Evolutionary conservation across 345 rosid species (phyloP).

Genomic region (Arabidopsis arenosa): DNA sequence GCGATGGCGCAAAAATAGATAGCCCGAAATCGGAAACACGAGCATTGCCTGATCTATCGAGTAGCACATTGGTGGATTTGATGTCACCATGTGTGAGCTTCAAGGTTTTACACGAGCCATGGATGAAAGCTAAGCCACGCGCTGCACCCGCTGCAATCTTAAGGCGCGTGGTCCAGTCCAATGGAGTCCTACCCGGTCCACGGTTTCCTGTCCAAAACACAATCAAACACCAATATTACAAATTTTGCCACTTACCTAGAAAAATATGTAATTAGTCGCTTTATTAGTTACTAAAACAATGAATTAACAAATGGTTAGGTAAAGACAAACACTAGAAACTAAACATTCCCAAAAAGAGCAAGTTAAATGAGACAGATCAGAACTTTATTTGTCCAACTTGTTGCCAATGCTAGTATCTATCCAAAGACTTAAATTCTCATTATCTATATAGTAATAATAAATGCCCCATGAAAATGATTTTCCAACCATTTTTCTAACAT

Average conservation of each 20-base stretch:
- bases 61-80: constrained; percentile 81
- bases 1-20: constrained; percentile 52
- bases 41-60: constrained; percentile 67
- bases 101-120: constrained; percentile 69
- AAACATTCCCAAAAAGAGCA: not conserved
- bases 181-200: constrained; percentile 87
- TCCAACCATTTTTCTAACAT: not conserved
- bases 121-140: constrained; percentile 76
- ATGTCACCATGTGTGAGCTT: constrained; percentile 86
- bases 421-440: constrained; percentile 24
- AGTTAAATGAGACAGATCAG: constrained; percentile 44
- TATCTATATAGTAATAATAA: constrained; percentile 28
- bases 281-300: constrained; percentile 16
- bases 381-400: constrained; percentile 40
- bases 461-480: constrained; percentile 21
- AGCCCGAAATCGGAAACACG: constrained; percentile 80
- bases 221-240: constrained; percentile 13
- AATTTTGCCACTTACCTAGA: constrained; percentile 18
- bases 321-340: constrained; percentile 17
- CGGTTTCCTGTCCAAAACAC: constrained; percentile 63
- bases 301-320: constrained; percentile 2
- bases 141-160: constrained; percentile 85
- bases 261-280: constrained; percentile 10
- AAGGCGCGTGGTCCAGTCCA: constrained; percentile 88
- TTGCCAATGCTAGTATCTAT: constrained; percentile 24